Conservation (phyloP, 1,284 basidiomycete species). For the Cystobasidium slooffiae region DNA sequence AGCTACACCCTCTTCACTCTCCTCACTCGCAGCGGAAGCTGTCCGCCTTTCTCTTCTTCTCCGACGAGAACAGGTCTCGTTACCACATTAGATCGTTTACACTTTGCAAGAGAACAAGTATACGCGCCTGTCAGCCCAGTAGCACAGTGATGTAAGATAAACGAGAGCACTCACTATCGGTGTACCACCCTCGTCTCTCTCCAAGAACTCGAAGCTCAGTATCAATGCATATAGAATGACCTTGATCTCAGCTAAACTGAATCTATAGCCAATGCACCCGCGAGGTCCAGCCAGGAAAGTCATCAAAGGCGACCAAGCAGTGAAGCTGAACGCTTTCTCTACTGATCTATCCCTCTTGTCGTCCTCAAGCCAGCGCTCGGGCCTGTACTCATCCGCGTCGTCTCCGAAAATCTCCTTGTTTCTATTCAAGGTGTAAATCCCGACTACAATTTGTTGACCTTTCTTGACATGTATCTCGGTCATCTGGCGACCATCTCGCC, state of each 20-base stretch:
- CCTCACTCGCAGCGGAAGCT: constrained; percentile 22
- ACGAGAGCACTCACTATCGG: constrained; percentile 11
- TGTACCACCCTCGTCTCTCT: constrained; percentile 14
- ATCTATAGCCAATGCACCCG: constrained; percentile 13
- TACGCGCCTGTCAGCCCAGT: neutral
- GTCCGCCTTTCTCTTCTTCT: constrained; percentile 24
- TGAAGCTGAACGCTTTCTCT: constrained; percentile 5
- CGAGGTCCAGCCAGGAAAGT: constrained; percentile 34
- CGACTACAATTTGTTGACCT: constrained; percentile 67
- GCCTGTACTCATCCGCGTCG: constrained; percentile 70
- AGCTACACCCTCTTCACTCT: neutral
- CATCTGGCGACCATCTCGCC: constrained; percentile 55
- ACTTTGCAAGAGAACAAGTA: neutral
- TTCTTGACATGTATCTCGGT: constrained; percentile 60
- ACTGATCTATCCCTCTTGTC: constrained; percentile 1
- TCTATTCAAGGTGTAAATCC: constrained; percentile 69
- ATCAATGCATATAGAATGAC: constrained; percentile 30
- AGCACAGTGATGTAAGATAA: neutral
- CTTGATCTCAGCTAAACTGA: constrained; percentile 12
- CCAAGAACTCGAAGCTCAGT: constrained; percentile 24
- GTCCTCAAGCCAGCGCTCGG: constrained; percentile 55
- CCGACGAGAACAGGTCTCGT: constrained; percentile 26
- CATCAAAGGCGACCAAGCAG: constrained; percentile 31
- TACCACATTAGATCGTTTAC: constrained; percentile 22
- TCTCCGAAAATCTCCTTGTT: constrained; percentile 67